Evolutionary conservation across 2,329 filamentous ascomycete species (phyloP), one percentile per base, ranked within the genome.

Genomic region (Calonectria pseudoreteaudii): DNA sequence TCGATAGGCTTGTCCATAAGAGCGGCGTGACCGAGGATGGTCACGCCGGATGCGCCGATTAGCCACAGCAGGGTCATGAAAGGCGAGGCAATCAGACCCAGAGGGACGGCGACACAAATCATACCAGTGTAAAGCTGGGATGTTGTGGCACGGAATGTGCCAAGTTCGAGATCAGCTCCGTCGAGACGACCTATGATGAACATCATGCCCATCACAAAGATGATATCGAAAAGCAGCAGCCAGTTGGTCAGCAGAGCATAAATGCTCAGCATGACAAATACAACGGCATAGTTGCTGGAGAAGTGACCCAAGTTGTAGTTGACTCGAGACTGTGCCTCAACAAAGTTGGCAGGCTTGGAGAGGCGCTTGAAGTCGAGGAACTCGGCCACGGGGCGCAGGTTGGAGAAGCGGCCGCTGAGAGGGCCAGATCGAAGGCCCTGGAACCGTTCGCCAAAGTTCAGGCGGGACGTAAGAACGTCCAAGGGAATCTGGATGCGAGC

Each of bases 1-100:
- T 98, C 97, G 90, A 98, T 98, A 74, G 96, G 96, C 91, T 98
- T 98, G 86, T 98, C 96, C 94, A 98, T 93, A 84, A 98, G 92
- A 77, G 95, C 91, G 80, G 97, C 97, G 88, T 99, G 97, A 86
- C 97, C 97, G 79, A 98, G 89, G 80, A 98, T 97, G 84, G 93
- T 94, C 84, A 98, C 95, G 85, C 95, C 96, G 80, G 94, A 96
- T 81, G 97, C 97, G 84, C 97, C 97, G 83, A 98, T 95, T 84
- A 99, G 91, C 97, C 97, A 98, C 81, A 98, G 92, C 80, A 96
- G 90, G 66, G 95, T 97, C 81, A 90, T 86, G 85, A 98, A 93
- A 74, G 95, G 95, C 77, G 94, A 96, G 73, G 96, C 93, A 87
- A 93, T 93, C 82, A 99, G 90, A 79, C 94, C 94, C 74, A 98